These are phyloP conservation scores for Cyberlindnera suaveolens DNA, from an alignment of 805 yeast genomes.

Conservation along the genomic window DNA sequence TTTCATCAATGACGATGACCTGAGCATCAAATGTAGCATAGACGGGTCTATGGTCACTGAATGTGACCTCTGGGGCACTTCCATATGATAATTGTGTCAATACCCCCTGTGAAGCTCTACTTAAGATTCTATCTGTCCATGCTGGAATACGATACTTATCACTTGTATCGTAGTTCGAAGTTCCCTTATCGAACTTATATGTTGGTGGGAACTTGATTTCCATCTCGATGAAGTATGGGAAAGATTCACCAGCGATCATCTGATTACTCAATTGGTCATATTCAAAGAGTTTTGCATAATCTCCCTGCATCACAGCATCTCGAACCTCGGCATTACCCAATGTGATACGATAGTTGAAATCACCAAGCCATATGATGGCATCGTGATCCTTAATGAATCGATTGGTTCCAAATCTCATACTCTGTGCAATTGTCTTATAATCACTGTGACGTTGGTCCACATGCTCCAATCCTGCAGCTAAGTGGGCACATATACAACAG, in stretches of 20 bases:
- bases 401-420: conserved; percentile 48
- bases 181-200: conserved; percentile 87
- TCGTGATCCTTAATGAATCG: conserved; percentile 70
- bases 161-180: conserved; percentile 75
- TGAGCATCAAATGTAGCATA: conserved; percentile 60
- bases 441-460: conserved; percentile 82
- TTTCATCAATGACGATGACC: conserved; percentile 61
- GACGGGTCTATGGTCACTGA: conserved; percentile 92
- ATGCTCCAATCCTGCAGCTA: conserved; percentile 88
- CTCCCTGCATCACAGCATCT: conserved; percentile 38
- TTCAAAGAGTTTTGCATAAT: conserved; percentile 50
- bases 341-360: conserved; percentile 80
- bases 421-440: conserved; percentile 70
- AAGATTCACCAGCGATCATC: conserved; percentile 67
- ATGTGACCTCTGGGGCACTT: conserved; percentile 47
- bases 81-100: conserved; percentile 57
- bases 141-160: conserved; percentile 94
- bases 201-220: conserved; percentile 83
- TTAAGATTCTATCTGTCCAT: conserved; percentile 91
- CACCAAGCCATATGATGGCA: conserved; percentile 86
- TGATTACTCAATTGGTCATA: conserved; percentile 76
- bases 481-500: conserved; percentile 79
- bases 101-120: conserved; percentile 42
- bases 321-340: conserved; percentile 69
- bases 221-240: conserved; percentile 78